Base-by-base conservation (phyloP, 768 basidiomycete genomes). In the Leccinum olivaceopallidum region DNA sequence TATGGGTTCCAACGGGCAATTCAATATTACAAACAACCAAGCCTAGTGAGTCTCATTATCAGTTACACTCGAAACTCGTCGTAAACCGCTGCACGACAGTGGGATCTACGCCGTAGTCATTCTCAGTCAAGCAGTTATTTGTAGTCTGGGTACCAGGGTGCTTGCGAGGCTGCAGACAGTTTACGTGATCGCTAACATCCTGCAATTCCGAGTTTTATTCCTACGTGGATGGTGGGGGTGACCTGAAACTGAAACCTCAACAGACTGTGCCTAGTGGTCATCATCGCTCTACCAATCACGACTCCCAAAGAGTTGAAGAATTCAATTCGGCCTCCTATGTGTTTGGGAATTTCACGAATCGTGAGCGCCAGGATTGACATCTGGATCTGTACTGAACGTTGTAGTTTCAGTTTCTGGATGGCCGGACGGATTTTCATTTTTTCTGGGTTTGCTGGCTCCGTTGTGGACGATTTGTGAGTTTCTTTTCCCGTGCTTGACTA, bases 161-260 rank as follows among this genome's bases (percentile, higher is more conserved):
- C 75, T 92, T 18, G 90, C 89, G 2, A 78, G 87, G 22, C 68
- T 91, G 18, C 90, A 92, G 67, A 83, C 78, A 14, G 73, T 80
- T 8, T 81, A 77, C 49, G 74, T 81, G 6, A 55, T 75, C 5
- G 68, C 76, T 30, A 82, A 82, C 62, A 69, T 81, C 4, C 28
- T 76, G 70, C 73, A 65, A 53, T 74, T 64, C 13, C 12, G 10
- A 28, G 34, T 47, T 26, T 24, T 34, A 4, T 18, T 30, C 10
- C 14, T 51, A 18, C 12, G 36, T 7, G 12, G 34, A 34, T 13
- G 34, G 34, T 34, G 34, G 28, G 9, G 20, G 49, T 26, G 16
- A 50, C 24, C 37, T 58, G 48, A 59, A 34, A 18, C 20, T 62
- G 48, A 59, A 36, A 18, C 20, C 6, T 16, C 24, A 37, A 44